Percentiles rank a stretch among this genome's conserved stretches.
Conservation (phyloP, 2,329 filamentous ascomycete species). For the Neopestalotiopsis rosae region DNA sequence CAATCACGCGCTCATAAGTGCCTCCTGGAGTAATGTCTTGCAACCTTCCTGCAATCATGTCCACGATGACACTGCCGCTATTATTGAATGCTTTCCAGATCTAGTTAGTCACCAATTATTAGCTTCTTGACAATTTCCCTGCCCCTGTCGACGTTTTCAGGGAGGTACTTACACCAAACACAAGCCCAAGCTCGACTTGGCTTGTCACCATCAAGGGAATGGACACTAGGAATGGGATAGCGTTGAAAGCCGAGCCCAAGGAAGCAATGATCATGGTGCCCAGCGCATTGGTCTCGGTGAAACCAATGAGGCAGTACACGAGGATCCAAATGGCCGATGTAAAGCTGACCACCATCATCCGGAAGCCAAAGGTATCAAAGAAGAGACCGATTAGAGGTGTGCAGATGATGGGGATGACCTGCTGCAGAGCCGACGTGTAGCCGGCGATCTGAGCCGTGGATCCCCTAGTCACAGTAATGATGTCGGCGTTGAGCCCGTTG, state of each 20-base stretch:
- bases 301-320: constrained; percentile 32
- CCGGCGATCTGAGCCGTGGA: constrained; percentile 33
- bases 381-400: constrained; percentile 29
- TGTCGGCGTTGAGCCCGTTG: constrained; percentile 28
- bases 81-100: constrained; percentile 37
- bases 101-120: no score
- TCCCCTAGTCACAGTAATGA: constrained; percentile 28
- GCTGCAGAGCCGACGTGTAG: constrained; percentile 33
- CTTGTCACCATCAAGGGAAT: constrained; percentile 30
- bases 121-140: no score
- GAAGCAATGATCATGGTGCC: constrained; percentile 33
- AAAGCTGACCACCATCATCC: constrained; percentile 33
- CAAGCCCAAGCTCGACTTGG: constrained; percentile 31
- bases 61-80: constrained; percentile 31
- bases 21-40: constrained; percentile 32
- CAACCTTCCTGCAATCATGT: constrained; percentile 33
- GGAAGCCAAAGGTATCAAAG: constrained; percentile 30
- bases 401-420: constrained; percentile 33
- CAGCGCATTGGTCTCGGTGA: constrained; percentile 27
- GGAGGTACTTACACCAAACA: constrained; percentile 21
- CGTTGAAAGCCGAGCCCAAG: constrained; percentile 32
- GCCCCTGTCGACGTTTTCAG: no score
- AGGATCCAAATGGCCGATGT: constrained; percentile 32
- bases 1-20: constrained; percentile 31
- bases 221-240: constrained; percentile 31